Evolutionary conservation across 1,284 basidiomycete species (phyloP), one percentile per base, ranked within the genome.

Genomic region (Xerocomus tenax): DNA sequence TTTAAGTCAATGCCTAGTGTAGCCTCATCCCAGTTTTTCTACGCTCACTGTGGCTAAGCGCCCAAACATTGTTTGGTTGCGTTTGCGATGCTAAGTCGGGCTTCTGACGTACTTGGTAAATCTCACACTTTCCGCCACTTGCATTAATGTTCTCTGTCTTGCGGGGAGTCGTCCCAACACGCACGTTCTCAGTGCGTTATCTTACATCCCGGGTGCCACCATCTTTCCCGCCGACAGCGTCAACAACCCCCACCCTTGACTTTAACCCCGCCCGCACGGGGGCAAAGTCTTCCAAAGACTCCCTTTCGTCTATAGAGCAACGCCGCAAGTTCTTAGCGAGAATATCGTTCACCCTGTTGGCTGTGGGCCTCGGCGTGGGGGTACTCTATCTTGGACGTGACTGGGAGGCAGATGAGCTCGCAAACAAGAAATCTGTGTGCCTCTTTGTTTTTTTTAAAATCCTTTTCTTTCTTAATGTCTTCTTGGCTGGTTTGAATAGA

Each of bases 261-360:
- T 21, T 21, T 21, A 7, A 26, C 56, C 0, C 30, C 58, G 8
- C 50, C 56, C 68, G 77, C 41, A 88, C 86, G 0, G 84, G 86
- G 18, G 87, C 87, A 46, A 74, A 73, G 60, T 87, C 85, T 2
- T 81, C 84, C 2, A 83, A 79, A 57, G 81, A 81, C 47, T 78
- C 80, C 3, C 68, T 85, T 50, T 85, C 86, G 18, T 81, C 82
- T 48, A 83, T 82, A 50, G 90, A 93, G 65, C 74, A 77, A 56
- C 75, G 75, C 58, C 74, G 87, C 52, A 71, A 75, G 52, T 69
- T 74, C 56, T 66, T 82, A 58, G 74, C 76, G 9, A 72, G 83
- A 36, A 59, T 81, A 5, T 69, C 74, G 9, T 59, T 84, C 8
- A 84, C 74, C 5, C 59, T 82, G 18, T 65, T 83, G 8, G 74